Evolutionary conservation across 2,329 filamentous ascomycete species (phyloP), one percentile per base, ranked within the genome.

Genomic region (Nemania serpens): DNA sequence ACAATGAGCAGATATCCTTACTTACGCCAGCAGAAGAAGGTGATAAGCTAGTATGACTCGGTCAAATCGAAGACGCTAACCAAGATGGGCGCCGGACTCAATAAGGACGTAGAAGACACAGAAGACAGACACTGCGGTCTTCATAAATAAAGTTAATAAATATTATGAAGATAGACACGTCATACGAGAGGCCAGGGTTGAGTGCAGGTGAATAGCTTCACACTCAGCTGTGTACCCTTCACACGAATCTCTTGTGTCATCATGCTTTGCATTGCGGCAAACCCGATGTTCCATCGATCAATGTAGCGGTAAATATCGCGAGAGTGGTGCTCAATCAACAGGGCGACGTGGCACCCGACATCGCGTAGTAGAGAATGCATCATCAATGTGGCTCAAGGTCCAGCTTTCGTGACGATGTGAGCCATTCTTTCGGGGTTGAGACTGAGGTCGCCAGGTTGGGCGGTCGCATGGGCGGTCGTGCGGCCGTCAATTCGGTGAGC

Each of bases 251-350:
- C 68, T 36, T 47, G 47, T 2, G 54, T 47, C 68, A 71, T 47
- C 68, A 71, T 69, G 36, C 68, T 68, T 45, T 71, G 69, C 1
- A 67, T 69, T 12, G 69, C 68, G 2, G 69, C 69, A 33, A 69
- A 71, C 1, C 69, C 69, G 15, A 71, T 70, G 34, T 71, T 71
- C 3, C 68, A 65, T 17, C 69, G 66, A 37, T 71, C 68, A 9
- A 71, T 48, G 39, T 69, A 70, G 48, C 66, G n/a, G n/a, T n/a
- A n/a, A n/a, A n/a, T n/a, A n/a, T n/a, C n/a, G n/a, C n/a, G n/a
- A n/a, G n/a, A n/a, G n/a, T n/a, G n/a, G n/a, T n/a, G n/a, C n/a
- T n/a, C n/a, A n/a, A n/a, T n/a, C n/a, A n/a, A n/a, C n/a, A n/a
- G n/a, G n/a, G n/a, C n/a, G n/a, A n/a, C n/a, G n/a, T n/a, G n/a